Conservation (phyloP, 345 rosid species). For the Citrus cavaleriei region DNA sequence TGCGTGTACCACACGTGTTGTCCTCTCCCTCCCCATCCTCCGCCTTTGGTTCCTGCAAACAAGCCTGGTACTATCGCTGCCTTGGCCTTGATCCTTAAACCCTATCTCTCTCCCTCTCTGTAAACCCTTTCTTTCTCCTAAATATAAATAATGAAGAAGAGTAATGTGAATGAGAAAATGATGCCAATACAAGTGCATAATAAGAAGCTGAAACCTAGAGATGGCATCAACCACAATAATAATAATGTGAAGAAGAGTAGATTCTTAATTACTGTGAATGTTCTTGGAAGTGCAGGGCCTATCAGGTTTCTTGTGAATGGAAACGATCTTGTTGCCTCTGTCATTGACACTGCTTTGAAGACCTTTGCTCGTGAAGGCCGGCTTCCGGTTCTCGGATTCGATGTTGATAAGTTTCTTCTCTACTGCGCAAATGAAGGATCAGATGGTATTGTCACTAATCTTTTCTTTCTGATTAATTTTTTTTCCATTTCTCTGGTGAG, state of each 20-base stretch:
- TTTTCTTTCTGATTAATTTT: neutral
- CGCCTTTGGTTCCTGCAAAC: constrained; percentile 40
- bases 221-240: neutral
- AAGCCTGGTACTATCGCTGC: constrained; percentile 33
- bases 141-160: constrained; percentile 4
- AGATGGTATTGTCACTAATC: constrained; percentile 22
- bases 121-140: neutral
- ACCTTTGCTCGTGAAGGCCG: constrained; percentile 80
- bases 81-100: neutral
- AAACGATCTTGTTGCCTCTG: constrained; percentile 50
- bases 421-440: constrained; percentile 36
- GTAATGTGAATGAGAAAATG: constrained; percentile 15
- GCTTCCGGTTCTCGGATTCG: constrained; percentile 64
- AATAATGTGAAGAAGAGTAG: constrained; percentile 35
- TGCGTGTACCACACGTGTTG: constrained; percentile 3
- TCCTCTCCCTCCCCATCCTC: constrained; percentile 36
- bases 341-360: constrained; percentile 59
- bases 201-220: constrained; percentile 18
- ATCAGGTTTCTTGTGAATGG: constrained; percentile 60
- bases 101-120: neutral
- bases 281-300: constrained; percentile 82
- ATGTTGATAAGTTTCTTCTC: constrained; percentile 49
- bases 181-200: constrained; percentile 10
- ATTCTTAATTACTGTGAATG: constrained; percentile 53
- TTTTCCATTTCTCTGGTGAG: too few species aligned